Conservation (phyloP, 306 rosid genomes). For the Cucurbita pepo region DNA sequence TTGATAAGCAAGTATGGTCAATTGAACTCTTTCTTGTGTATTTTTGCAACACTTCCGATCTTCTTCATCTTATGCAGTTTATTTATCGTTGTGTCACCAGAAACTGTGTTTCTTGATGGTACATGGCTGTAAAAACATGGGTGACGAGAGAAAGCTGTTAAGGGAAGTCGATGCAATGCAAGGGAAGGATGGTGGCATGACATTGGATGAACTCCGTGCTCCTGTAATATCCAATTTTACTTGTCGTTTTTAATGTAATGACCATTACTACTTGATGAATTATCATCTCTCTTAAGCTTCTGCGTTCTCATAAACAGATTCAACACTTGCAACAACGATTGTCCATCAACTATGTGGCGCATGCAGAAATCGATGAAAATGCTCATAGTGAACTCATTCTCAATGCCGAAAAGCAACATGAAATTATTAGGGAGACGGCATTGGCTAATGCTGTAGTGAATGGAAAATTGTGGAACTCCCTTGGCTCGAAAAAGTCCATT, state of each 20-base stretch:
- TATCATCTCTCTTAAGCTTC: background rate
- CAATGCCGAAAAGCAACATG: background rate
- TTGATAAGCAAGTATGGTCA: constrained; percentile 6
- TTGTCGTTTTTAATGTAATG: background rate
- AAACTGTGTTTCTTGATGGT: constrained; percentile 13
- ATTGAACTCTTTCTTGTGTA: background rate
- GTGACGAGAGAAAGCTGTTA: constrained; percentile 12
- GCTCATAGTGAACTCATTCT: background rate
- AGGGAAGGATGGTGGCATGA: background rate
- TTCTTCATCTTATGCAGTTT: background rate
- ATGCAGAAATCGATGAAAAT: background rate
- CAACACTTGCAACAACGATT: background rate
- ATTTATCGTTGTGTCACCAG: constrained; percentile 2
- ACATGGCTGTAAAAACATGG: constrained; percentile 13
- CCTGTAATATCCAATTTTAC: background rate
- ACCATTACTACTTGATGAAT: background rate
- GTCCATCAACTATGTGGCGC: background rate
- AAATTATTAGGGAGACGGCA: background rate
- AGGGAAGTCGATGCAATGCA: constrained; percentile 10
- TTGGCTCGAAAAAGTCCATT: constrained; percentile 9
- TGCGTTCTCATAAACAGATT: background rate
- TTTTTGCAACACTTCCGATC: background rate
- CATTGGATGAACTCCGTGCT: background rate
- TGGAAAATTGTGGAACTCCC: constrained; percentile 10
- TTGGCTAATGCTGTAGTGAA: constrained; percentile 10